Percentiles rank a stretch among this genome's conserved stretches.
Conservation (phyloP, 768 basidiomycete genomes). For the Tremella fuciformis region DNA sequence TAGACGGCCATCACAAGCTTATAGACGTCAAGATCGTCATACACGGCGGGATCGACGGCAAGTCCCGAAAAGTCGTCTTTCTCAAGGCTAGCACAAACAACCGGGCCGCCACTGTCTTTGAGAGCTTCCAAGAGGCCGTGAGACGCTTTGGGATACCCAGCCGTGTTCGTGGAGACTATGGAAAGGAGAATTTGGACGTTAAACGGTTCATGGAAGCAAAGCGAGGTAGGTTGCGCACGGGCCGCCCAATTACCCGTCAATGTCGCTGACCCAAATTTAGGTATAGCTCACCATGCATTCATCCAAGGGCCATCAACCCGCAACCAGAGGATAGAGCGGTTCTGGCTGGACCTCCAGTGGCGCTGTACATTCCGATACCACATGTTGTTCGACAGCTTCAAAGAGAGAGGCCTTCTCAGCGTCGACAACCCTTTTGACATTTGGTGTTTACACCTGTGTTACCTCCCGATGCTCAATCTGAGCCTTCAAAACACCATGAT, state of each 20-base stretch:
- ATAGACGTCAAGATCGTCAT: conserved; percentile 11
- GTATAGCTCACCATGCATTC: background rate
- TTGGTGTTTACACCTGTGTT: conserved; percentile 7
- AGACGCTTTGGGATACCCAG: no score
- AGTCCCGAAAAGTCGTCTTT: conserved; percentile 8
- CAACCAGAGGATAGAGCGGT: conserved; percentile 7
- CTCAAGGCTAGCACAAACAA: conserved; percentile 6
- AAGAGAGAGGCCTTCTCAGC: no score
- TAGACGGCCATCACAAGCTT: no score
- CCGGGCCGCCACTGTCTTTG: no score
- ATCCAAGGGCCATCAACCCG: conserved; percentile 8
- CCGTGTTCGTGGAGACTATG: no score
- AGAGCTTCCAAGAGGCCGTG: no score
- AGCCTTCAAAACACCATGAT: background rate
- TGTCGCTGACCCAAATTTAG: background rate
- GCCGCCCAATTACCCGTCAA: background rate
- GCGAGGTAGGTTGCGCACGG: conserved; percentile 16
- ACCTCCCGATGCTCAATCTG: conserved; percentile 8
- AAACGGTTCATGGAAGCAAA: no score
- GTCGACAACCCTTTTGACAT: conserved; percentile 8
- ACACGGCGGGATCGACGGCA: conserved; percentile 15
- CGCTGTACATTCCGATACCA: background rate
- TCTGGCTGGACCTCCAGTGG: conserved; percentile 8
- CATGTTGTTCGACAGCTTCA: background rate
- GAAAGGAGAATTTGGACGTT: no score